These are phyloP conservation scores for Cryptosporidium bovis DNA, from an alignment of 169 alveolate genomes.

Conservation along the genomic window DNA sequence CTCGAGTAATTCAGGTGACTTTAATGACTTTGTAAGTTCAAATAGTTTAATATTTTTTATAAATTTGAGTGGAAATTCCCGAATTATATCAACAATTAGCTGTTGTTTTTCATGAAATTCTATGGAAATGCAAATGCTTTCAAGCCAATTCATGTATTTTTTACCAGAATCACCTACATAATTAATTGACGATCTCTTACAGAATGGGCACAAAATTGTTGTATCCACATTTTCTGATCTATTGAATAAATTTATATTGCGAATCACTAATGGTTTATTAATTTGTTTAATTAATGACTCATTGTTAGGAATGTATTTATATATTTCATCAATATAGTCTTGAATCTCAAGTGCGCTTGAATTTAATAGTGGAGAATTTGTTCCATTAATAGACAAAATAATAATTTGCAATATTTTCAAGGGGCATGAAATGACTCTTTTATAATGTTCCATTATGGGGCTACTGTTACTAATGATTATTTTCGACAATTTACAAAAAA, in stretches of 20 bases:
- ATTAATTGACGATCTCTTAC: slow-evolving; percentile 6
- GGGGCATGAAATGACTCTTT: slow-evolving; percentile 49
- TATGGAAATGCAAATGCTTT: slow-evolving; percentile 15
- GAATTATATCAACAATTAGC: slow-evolving; percentile 23
- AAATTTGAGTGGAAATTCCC: slow-evolving; percentile 33
- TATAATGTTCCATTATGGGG: neutral
- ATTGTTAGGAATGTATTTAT: slow-evolving; percentile 53
- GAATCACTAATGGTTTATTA: slow-evolving; percentile 20
- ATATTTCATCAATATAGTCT: slow-evolving; percentile 36
- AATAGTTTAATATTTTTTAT: neutral
- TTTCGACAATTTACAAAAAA: slow-evolving; percentile 26
- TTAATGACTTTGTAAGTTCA: slow-evolving; percentile 5
- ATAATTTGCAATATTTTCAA: slow-evolving; percentile 49
- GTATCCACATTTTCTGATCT: neutral
- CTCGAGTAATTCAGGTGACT: neutral
- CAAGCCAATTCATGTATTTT: slow-evolving; percentile 17
- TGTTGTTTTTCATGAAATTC: slow-evolving; percentile 45
- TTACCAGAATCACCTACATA: neutral
- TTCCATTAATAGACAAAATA: slow-evolving; percentile 42
- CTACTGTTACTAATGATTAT: slow-evolving; percentile 20
- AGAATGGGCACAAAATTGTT: slow-evolving; percentile 40
- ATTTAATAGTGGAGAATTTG: slow-evolving; percentile 30
- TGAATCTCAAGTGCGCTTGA: slow-evolving; percentile 44
- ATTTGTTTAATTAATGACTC: slow-evolving; percentile 13
- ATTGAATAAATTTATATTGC: neutral